Percentiles rank a stretch among this genome's conserved stretches.
These are phyloP conservation scores for Purshia tridentata DNA, from an alignment of 306 rosid genomes.

Conservation along the genomic window DNA sequence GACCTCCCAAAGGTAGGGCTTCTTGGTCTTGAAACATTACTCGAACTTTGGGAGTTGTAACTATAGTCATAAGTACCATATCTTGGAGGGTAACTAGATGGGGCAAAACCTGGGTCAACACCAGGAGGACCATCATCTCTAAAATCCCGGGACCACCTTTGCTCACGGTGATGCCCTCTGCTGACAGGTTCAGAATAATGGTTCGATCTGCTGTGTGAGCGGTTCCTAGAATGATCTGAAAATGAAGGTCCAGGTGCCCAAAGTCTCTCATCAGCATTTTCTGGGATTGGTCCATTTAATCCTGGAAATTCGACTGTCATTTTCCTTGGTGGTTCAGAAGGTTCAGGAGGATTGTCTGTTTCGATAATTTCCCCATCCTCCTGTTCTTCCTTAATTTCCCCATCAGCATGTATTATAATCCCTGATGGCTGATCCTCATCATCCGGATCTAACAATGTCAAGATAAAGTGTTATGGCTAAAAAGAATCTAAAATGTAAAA, in stretches of 20 bases:
- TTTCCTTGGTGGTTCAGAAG: slow-evolving; percentile 45
- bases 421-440: slow-evolving; percentile 91
- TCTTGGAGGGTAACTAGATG: slow-evolving; percentile 63
- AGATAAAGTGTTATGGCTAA: slow-evolving; percentile 6
- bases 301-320: slow-evolving; percentile 83
- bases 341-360: slow-evolving; percentile 34
- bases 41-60: slow-evolving; percentile 26
- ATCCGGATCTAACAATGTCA: slow-evolving; percentile 58
- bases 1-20: slow-evolving; percentile 41
- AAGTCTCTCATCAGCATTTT: slow-evolving; percentile 65
- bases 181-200: slow-evolving; percentile 44
- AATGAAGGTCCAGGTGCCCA: slow-evolving; percentile 57
- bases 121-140: slow-evolving; percentile 83
- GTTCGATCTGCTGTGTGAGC: slow-evolving; percentile 45
- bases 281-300: slow-evolving; percentile 85
- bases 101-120: slow-evolving; percentile 54
- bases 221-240: slow-evolving; percentile 51
- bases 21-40: slow-evolving; percentile 29
- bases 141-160: slow-evolving; percentile 51
- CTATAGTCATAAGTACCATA: slow-evolving; percentile 45
- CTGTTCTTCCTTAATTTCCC: slow-evolving; percentile 53
- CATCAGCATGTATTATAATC: slow-evolving; percentile 68
- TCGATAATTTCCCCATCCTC: slow-evolving; percentile 94
- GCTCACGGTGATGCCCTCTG: slow-evolving; percentile 61
- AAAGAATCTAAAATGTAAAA: slow-evolving; percentile 14